A percentile compares a stretch with the other conserved stretches of the same genome.
phyloP scores from a whole-genome alignment of 345 rosid genomes.

The Ceriops tagal region DNA sequence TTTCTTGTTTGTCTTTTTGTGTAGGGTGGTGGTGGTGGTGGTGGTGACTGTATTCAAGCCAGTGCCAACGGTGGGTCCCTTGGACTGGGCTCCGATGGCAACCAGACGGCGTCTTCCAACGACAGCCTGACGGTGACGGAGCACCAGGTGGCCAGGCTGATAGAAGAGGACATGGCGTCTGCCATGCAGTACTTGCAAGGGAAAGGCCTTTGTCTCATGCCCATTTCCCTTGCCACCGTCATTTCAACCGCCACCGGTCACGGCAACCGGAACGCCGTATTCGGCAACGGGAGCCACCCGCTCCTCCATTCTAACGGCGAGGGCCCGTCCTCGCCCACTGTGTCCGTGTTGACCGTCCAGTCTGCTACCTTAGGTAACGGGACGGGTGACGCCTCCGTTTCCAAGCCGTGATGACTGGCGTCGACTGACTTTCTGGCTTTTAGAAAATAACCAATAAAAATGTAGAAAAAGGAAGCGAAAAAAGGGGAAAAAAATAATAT shows the following conservation, averaged over 20 bases:
- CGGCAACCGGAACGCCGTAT: constrained; percentile 14
- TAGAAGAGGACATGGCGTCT: constrained; percentile 98
- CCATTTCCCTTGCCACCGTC: constrained; percentile 87
- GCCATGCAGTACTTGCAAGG: constrained; percentile 99
- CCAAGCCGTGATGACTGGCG: constrained; percentile 53
- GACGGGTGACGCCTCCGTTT: constrained; percentile 39
- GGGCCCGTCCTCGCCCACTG: constrained; percentile 66
- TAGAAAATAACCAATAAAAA: background rate
- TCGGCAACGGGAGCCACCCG: constrained; percentile 10
- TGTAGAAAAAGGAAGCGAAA: background rate
- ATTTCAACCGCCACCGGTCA: constrained; percentile 67
- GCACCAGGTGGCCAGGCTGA: constrained; percentile 84
- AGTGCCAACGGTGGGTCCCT: constrained; percentile 34
- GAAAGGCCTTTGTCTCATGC: constrained; percentile 96
- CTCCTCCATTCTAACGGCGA: constrained; percentile 40
- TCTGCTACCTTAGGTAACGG: constrained; percentile 52
- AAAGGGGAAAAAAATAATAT: too few species aligned
- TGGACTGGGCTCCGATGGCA: constrained; percentile 24
- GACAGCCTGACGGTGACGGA: constrained; percentile 65
- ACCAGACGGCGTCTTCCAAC: background rate
- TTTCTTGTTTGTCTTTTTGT: constrained; percentile 5
- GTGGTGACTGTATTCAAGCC: constrained; percentile 53
- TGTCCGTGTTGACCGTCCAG: constrained; percentile 73
- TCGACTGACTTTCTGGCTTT: constrained; percentile 3
- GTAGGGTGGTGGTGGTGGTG: constrained; percentile 27